Evolutionary conservation across 2,329 filamentous ascomycete species (phyloP).

Genomic region (Fusarium paranaense): DNA sequence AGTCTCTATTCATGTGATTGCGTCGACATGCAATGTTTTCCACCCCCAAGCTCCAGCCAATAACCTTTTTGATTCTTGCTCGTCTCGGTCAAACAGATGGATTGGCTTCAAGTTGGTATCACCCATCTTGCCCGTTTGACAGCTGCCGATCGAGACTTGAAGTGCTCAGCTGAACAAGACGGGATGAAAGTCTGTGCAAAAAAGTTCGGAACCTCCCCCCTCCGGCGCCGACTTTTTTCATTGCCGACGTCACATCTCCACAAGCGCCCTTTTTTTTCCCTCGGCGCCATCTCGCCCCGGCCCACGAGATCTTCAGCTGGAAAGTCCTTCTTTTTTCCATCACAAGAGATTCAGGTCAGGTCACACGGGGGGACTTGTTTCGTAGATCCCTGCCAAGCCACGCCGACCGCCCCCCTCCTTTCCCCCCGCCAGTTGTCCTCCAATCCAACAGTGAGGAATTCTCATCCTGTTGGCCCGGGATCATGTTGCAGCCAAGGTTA

Average conservation of each 20-base stretch:
- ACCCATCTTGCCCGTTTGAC: conserved; percentile 4
- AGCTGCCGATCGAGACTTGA: conserved; percentile 5
- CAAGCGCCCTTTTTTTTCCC: background rate
- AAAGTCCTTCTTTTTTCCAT: conserved; percentile 21
- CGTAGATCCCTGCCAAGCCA: conserved; percentile 17
- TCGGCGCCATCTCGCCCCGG: background rate
- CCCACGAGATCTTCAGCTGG: conserved; percentile 24
- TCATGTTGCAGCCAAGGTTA: conserved; percentile 19
- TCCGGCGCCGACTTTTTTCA: conserved; percentile 20
- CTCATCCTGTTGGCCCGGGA: background rate
- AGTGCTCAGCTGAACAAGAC: background rate
- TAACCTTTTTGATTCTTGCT: background rate
- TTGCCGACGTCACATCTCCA: conserved; percentile 34
- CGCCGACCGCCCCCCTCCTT: background rate
- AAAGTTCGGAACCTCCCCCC: conserved; percentile 9
- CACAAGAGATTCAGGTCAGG: background rate
- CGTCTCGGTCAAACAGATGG: conserved; percentile 9
- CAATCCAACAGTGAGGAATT: background rate
- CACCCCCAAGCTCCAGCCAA: background rate
- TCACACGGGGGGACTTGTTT: background rate
- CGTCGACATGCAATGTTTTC: background rate
- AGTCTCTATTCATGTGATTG: background rate
- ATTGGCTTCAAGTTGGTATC: conserved; percentile 23
- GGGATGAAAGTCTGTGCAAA: background rate
- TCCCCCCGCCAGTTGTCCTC: background rate